Conservation (phyloP, 1,284 basidiomycete genomes). For the Trichosporon sp. region DNA sequence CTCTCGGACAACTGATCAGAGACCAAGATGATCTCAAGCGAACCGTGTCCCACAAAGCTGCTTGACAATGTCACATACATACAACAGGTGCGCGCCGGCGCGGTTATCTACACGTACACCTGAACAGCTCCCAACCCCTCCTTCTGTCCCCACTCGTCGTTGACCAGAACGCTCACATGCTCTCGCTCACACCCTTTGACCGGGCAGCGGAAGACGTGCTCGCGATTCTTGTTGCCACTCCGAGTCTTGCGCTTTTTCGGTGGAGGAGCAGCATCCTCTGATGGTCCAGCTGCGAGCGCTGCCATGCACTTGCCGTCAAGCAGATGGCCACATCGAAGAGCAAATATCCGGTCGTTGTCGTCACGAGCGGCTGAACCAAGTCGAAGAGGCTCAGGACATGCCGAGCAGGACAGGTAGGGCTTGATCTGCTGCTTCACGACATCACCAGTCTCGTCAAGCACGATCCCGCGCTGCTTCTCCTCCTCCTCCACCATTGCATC, state of each 20-base stretch:
- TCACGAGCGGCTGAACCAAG: conserved; percentile 30
- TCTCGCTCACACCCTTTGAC: conserved; percentile 27
- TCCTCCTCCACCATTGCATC: conserved; percentile 16
- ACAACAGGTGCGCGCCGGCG: not conserved
- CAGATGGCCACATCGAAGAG: conserved; percentile 45
- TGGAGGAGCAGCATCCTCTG: not conserved
- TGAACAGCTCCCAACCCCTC: conserved; percentile 34
- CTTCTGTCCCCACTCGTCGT: conserved; percentile 28
- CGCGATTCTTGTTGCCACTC: conserved; percentile 8
- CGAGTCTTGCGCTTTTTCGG: conserved; percentile 9
- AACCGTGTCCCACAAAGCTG: too few relatives aligned
- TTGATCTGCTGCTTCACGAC: conserved; percentile 18
- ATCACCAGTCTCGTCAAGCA: conserved; percentile 28
- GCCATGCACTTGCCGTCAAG: conserved; percentile 28
- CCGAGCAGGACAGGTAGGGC: conserved; percentile 35
- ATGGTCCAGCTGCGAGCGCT: conserved; percentile 27
- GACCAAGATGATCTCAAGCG: too few relatives aligned
- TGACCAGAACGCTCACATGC: conserved; percentile 26
- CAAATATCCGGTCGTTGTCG: conserved; percentile 38
- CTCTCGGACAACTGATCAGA: too few relatives aligned
- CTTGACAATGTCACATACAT: conserved; percentile 4
- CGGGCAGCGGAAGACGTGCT: conserved; percentile 34
- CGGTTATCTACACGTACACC: conserved; percentile 25
- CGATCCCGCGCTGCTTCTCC: conserved; percentile 6
- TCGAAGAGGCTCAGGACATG: conserved; percentile 36